Base-by-base conservation (phyloP, 352 stramenopile species). In the Pythium utonaiense region DNA sequence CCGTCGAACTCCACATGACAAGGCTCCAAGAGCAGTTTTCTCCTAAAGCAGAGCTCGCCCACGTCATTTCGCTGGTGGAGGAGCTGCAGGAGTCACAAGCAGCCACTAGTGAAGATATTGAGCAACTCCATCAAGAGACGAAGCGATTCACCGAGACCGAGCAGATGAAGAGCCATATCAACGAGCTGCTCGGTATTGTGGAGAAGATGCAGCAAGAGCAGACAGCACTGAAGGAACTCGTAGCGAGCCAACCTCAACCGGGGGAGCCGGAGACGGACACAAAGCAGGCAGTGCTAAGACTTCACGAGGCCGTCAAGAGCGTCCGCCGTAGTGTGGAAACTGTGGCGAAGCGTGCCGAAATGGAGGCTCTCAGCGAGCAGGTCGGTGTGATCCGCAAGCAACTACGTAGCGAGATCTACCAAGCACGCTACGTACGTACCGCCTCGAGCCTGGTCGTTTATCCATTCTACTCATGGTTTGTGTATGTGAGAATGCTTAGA, bases 401-500 rank as follows among this genome's bases (percentile, higher is more conserved):
- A 44, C 67, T 91, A 13, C 73, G 77, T 27, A 85, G 78, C 21
- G 83, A 92, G 52, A 74, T 92, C 13, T 89, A 79, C 59, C 80
- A 90, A 60, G 83, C 80, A 12, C 80, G 80, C 30, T 92, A 86
- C 41, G 82, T 89, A 70, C 64, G 78, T 77, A 40, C 24, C 17
- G 14, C n/a, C 42, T n/a, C n/a, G n/a, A n/a, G n/a, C n/a, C n/a
- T n/a, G 36, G 10, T 17, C 22, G 5, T 51, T 51, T 19, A 25
- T 9, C 5, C 28, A 33, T 33, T 48, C 44, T 14, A n/a, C n/a
- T n/a, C n/a, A 13, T 24, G 27, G 16, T 40, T 53, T 0, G 41
- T 44, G 30, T 19, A n/a, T 30, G 13, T 16, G 36, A 25, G 6
- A 40, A 10, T 16, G 17, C 10, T 34, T 21, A 91, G 82, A 86